Percentiles rank a stretch among this genome's conserved stretches.
Conservation (phyloP, 345 rosid genomes). For the Turritis glabra region DNA sequence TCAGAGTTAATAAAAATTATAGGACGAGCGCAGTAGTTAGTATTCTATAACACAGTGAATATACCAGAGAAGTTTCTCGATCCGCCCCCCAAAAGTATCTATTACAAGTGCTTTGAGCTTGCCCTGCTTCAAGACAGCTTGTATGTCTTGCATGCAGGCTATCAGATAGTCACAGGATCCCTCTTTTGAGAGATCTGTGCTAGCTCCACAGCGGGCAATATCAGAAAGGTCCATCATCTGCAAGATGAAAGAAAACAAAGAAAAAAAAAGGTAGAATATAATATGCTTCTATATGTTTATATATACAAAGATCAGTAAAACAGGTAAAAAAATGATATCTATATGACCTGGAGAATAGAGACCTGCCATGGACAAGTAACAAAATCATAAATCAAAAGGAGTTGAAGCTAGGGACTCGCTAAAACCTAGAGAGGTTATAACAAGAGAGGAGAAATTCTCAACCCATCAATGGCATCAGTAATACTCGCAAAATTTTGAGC, state of each 20-base stretch:
- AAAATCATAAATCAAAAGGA: constrained; percentile 9
- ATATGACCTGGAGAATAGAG: background rate
- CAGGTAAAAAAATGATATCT: background rate
- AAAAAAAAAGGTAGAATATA: background rate
- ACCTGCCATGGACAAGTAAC: constrained; percentile 10
- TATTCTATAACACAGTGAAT: background rate
- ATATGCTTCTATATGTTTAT: background rate
- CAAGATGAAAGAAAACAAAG: background rate
- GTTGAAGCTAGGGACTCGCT: constrained; percentile 3
- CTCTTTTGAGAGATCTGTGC: constrained; percentile 59
- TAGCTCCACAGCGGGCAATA: constrained; percentile 79
- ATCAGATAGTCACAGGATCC: constrained; percentile 62
- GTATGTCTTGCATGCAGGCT: constrained; percentile 83
- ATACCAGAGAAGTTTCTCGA: constrained; percentile 74
- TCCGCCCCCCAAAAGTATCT: constrained; percentile 78
- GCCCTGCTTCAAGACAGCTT: constrained; percentile 63
- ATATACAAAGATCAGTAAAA: background rate
- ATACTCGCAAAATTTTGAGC: background rate
- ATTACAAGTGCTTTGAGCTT: constrained; percentile 77
- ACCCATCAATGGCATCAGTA: background rate
- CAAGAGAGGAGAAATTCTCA: constrained; percentile 4
- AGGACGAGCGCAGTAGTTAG: constrained; percentile 17
- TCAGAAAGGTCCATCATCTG: constrained; percentile 87
- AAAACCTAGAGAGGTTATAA: background rate
- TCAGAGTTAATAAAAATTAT: constrained; percentile 1